phyloP scores from a whole-genome alignment of 2,329 filamentous ascomycete genomes.

The Alternaria burnsii region DNA sequence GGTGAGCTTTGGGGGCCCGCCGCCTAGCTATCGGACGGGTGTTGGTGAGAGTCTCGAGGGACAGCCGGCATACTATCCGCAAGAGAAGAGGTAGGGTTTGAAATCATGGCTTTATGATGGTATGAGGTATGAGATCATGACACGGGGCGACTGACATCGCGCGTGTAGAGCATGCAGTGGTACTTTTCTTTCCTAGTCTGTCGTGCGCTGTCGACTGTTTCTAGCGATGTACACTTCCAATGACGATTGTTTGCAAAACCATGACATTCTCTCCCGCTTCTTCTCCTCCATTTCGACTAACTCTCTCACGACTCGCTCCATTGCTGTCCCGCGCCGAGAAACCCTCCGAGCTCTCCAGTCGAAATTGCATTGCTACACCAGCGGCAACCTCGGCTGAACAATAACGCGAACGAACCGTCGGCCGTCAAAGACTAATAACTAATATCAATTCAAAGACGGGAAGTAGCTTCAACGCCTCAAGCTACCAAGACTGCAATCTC shows the following conservation, averaged over 20 bases:
- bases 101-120: conserved; percentile 21
- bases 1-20: conserved; percentile 48
- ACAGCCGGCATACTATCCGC: conserved; percentile 45
- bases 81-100: conserved; percentile 41
- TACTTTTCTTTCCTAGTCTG: not conserved
- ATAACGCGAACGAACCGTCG: too few relatives aligned
- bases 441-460: too few relatives aligned
- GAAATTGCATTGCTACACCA: too few relatives aligned
- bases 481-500: too few relatives aligned
- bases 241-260: not conserved
- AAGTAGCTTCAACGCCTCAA: too few relatives aligned
- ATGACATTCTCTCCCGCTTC: not conserved
- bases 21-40: conserved; percentile 46
- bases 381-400: too few relatives aligned
- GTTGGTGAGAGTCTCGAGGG: conserved; percentile 50
- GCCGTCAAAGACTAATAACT: too few relatives aligned
- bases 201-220: not conserved
- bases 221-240: conserved; percentile 1
- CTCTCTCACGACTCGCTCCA: not conserved
- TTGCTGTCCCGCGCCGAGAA: not conserved
- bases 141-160: not conserved
- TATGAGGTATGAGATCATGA: conserved; percentile 36
- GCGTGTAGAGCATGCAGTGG: too few relatives aligned
- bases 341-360: not conserved
- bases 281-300: not conserved